Percentiles rank a stretch among this genome's conserved stretches.
These are phyloP conservation scores for Fomitopsis serialis DNA, from an alignment of 768 basidiomycete genomes.

Conservation along the genomic window DNA sequence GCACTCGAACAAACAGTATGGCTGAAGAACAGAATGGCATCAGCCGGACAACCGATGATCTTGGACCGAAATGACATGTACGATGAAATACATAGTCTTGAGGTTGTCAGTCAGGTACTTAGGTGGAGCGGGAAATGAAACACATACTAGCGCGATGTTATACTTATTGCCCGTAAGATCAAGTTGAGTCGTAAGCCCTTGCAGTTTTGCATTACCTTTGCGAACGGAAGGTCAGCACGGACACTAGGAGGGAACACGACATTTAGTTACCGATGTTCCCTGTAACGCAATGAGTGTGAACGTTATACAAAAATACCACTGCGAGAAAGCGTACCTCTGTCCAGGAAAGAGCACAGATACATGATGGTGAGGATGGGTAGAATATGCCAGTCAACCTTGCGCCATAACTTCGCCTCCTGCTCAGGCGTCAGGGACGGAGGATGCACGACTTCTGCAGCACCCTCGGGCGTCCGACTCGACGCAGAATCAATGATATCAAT, in stretches of 20 bases:
- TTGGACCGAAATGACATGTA: conserved; percentile 24
- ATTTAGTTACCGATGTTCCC: conserved; percentile 13
- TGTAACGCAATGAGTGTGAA: neutral
- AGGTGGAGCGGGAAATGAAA: neutral
- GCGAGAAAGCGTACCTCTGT: conserved; percentile 8
- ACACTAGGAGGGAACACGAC: neutral
- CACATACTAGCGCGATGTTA: conserved; percentile 57
- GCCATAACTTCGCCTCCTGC: conserved; percentile 32
- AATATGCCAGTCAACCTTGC: conserved; percentile 25
- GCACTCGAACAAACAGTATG: conserved; percentile 61
- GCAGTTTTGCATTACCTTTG: conserved; percentile 23
- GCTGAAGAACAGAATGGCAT: conserved; percentile 26
- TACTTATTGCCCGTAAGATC: conserved; percentile 53
- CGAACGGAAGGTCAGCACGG: neutral
- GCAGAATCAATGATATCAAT: neutral
- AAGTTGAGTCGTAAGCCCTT: conserved; percentile 52
- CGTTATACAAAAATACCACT: neutral
- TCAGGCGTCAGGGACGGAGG: neutral
- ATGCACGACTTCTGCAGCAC: neutral
- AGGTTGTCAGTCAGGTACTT: neutral
- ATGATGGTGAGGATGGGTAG: conserved; percentile 25
- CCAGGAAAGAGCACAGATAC: conserved; percentile 27
- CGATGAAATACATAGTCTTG: conserved; percentile 70
- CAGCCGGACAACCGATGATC: neutral
- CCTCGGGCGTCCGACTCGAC: neutral